phyloP scores from a whole-genome alignment of 2,329 filamentous ascomycete genomes.

The Colletotrichum brevisporum region DNA sequence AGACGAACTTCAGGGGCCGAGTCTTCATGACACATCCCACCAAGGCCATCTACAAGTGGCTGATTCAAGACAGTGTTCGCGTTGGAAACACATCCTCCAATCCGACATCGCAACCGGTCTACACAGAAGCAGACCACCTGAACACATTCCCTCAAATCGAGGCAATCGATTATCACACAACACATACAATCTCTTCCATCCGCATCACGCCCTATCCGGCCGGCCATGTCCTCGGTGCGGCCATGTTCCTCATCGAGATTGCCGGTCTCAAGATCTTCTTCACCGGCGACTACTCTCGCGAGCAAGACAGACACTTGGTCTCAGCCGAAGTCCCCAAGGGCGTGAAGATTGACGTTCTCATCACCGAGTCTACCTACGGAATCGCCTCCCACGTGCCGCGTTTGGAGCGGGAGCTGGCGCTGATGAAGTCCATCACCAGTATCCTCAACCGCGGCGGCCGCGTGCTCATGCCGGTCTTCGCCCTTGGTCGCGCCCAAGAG shows the following conservation, averaged over 20 bases:
- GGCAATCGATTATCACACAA: constrained; percentile 98
- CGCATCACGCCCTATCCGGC: constrained; percentile 97
- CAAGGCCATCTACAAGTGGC: constrained; percentile 99
- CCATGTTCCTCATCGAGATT: constrained; percentile 98
- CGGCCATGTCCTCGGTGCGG: constrained; percentile 96
- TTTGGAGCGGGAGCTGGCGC: constrained; percentile 88
- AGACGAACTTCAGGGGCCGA: constrained; percentile 96
- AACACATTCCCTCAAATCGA: constrained; percentile 95
- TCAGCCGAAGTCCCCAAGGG: constrained; percentile 91
- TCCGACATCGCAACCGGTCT: constrained; percentile 80
- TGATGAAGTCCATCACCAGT: constrained; percentile 95
- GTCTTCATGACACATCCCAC: constrained; percentile 99
- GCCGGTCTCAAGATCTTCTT: constrained; percentile 97
- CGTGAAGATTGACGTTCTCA: constrained; percentile 94
- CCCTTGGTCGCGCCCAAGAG: constrained; percentile 93
- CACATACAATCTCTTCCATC: constrained; percentile 96
- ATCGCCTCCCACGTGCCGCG: constrained; percentile 94
- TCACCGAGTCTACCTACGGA: constrained; percentile 97
- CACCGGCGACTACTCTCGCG: constrained; percentile 96
- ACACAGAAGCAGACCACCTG: constrained; percentile 95
- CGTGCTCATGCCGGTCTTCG: constrained; percentile 95
- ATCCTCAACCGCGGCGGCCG: constrained; percentile 93
- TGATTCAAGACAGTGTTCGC: constrained; percentile 96
- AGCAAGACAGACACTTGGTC: constrained; percentile 95
- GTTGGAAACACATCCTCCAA: constrained; percentile 81